A percentile compares a stretch with the other conserved stretches of the same genome.
Evolutionary conservation across 2,329 filamentous ascomycete species (phyloP).

Genomic region (Venturia asperata): DNA sequence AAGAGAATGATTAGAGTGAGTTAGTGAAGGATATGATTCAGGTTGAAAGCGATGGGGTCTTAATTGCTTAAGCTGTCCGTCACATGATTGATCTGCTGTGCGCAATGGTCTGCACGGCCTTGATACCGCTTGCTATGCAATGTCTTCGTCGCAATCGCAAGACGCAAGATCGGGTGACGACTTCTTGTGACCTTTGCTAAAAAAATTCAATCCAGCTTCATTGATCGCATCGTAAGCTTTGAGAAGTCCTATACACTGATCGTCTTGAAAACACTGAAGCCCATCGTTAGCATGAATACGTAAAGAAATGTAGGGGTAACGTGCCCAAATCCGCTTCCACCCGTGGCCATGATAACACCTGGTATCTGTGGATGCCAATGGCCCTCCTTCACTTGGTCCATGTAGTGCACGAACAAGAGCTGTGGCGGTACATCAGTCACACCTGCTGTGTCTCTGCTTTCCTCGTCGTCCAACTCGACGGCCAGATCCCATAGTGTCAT

Average conservation of each 20-base stretch:
- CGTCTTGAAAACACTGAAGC: constrained; percentile 32
- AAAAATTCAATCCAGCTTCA: background rate
- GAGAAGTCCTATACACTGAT: constrained; percentile 31
- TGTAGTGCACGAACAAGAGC: constrained; percentile 92
- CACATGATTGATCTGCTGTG: no score
- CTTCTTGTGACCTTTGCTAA: background rate
- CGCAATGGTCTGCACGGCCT: background rate
- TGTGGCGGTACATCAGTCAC: constrained; percentile 89
- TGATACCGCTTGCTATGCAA: background rate
- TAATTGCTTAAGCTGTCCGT: no score
- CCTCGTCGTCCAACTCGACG: constrained; percentile 94
- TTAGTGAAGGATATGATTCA: no score
- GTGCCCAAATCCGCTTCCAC: constrained; percentile 70
- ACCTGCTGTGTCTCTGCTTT: constrained; percentile 81
- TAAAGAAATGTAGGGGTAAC: constrained; percentile 24
- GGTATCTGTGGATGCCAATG: constrained; percentile 98
- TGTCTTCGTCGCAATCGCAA: background rate
- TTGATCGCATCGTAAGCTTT: background rate
- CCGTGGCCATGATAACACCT: constrained; percentile 81
- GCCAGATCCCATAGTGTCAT: constrained; percentile 95
- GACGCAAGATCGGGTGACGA: background rate
- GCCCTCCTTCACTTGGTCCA: constrained; percentile 87
- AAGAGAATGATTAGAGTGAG: no score
- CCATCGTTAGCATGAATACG: background rate
- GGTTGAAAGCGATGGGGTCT: no score